Evolutionary conservation across 768 basidiomycete genomes (phyloP).

Genomic region (Calvatia gigantea): DNA sequence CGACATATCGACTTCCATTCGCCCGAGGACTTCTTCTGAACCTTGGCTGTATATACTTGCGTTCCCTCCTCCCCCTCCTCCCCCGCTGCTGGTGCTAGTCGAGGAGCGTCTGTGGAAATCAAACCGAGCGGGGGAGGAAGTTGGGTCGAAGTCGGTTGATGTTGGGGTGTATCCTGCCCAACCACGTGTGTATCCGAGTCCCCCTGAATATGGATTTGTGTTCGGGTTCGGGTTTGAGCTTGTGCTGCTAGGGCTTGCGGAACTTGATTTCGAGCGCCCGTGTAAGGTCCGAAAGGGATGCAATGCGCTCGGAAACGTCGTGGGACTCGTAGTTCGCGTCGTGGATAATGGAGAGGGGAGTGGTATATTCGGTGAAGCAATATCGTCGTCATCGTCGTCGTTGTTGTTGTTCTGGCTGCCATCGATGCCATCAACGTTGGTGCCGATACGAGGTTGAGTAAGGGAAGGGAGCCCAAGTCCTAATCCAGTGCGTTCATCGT

Average conservation of each 20-base stretch:
- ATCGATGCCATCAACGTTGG: not conserved
- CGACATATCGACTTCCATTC: slow-evolving; percentile 35
- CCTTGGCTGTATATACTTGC: slow-evolving; percentile 29
- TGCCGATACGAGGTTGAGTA: not conserved
- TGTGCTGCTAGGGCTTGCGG: not conserved
- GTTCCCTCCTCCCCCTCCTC: not conserved
- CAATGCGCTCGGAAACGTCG: not conserved
- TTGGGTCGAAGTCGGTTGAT: too few species aligned
- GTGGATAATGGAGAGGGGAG: too few species aligned
- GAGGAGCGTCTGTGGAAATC: too few species aligned
- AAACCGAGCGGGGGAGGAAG: too few species aligned
- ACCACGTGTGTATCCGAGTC: too few species aligned
- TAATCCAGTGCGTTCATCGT: not conserved
- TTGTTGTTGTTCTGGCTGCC: not conserved
- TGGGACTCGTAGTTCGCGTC: not conserved
- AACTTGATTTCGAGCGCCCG: not conserved
- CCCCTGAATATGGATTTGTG: not conserved
- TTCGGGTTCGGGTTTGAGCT: not conserved
- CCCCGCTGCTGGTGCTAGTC: too few species aligned
- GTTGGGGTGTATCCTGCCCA: too few species aligned
- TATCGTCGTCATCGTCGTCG: not conserved
- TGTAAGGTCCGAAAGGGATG: slow-evolving; percentile 6
- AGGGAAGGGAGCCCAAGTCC: not conserved
- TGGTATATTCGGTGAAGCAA: too few species aligned
- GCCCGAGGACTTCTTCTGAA: slow-evolving; percentile 53